These are phyloP conservation scores for Elaeis guineensis DNA, from an alignment of 176 grass and related monocot species.

Conservation along the genomic window DNA sequence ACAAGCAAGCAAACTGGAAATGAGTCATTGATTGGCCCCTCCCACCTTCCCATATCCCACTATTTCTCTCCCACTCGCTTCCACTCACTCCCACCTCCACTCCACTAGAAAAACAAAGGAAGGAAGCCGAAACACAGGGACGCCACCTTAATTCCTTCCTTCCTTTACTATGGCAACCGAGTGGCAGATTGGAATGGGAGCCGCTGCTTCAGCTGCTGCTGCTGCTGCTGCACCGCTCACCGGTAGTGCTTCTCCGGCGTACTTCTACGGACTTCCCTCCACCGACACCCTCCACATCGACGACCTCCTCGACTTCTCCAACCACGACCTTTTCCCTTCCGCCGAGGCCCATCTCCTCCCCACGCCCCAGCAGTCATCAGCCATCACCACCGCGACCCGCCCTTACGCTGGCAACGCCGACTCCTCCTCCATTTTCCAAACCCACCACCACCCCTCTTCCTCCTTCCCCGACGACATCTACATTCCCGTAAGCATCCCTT, in stretches of 20 bases:
- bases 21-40: conserved; percentile 11
- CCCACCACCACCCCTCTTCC: conserved; percentile 55
- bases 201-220: conserved; percentile 17
- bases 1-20: conserved; percentile 2
- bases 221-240: not conserved
- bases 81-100: conserved; percentile 14
- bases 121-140: too few relatives aligned
- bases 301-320: conserved; percentile 72
- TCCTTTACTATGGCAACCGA: conserved; percentile 46
- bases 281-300: conserved; percentile 61
- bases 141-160: not conserved
- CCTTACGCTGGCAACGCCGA: not conserved
- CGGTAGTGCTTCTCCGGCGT: conserved; percentile 23
- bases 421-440: conserved; percentile 49
- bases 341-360: conserved; percentile 10
- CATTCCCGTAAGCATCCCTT: conserved; percentile 65
- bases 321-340: conserved; percentile 58
- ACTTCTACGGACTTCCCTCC: conserved; percentile 57
- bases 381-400: not conserved
- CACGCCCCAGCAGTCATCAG: conserved; percentile 15
- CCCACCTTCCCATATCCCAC: conserved; percentile 2
- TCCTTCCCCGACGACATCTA: conserved; percentile 75
- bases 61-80: not conserved
- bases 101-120: not conserved
- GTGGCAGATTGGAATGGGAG: conserved; percentile 76